Base-by-base conservation (phyloP, 1,139 yeast genomes). In the Suhomyces bolitotheri region DNA sequence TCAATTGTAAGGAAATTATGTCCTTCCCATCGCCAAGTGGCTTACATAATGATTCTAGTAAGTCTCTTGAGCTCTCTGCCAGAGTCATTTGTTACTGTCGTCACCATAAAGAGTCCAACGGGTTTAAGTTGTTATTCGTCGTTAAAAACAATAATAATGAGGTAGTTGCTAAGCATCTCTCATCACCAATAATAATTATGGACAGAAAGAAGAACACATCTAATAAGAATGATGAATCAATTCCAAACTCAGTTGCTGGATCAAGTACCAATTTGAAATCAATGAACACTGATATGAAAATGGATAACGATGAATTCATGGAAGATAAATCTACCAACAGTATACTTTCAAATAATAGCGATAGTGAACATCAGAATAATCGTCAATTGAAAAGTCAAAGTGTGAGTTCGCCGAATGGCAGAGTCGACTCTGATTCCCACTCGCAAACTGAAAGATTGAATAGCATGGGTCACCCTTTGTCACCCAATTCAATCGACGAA, bases 81-180 rank as follows among this genome's bases (percentile, higher is more conserved):
- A 77, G 98, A 62, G 80, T 92, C 28, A 92, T 92, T 7, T 92
- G 98, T 59, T 92, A 92, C 60, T 90, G 97, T 62, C 80, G 97
- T 49, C 98, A 92, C 60, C 97, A 92, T 60, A 79, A 80, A 47
- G 96, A 90, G 44, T 68, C 80, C 19, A 76, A 76, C 34, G 97
- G 97, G 1, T 92, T 89, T 64, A 73, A 74, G 49, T 66, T 90
- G 25, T 66, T 89, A 29, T 80, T 89, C 48, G 80, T 88, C 4
- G 58, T 89, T 29, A 80, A 78, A 43, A 79, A 90, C 56, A 54
- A 66, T 38, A 55, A 64, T 8, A 84, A 81, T 25, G 66, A 69
- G 17, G 71, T 88, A 5, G 73, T 90, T 16, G 97, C 92, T 9
- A 82, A 82, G 51, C 78, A 80, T 25, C 59, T 83, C 7, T 76